These are phyloP conservation scores for Botrytis sinoallii DNA, from an alignment of 2,329 filamentous ascomycete genomes.

Conservation along the genomic window DNA sequence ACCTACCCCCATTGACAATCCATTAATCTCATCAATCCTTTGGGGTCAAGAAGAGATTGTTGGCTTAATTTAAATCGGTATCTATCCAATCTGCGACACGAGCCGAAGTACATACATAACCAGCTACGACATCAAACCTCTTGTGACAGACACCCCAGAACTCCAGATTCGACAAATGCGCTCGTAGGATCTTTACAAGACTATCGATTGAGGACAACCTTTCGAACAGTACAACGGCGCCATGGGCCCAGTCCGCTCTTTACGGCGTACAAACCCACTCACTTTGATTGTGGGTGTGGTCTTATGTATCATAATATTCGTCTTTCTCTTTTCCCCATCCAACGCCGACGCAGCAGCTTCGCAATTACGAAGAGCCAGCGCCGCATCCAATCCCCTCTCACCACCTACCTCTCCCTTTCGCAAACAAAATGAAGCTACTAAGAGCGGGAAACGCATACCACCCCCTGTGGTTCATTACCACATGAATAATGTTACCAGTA, in stretches of 20 bases:
- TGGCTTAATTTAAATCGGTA: not conserved
- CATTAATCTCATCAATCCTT: not conserved
- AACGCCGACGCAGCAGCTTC: constrained; percentile 47
- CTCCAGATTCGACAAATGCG: constrained; percentile 28
- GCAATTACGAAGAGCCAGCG: constrained; percentile 49
- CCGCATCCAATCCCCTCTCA: constrained; percentile 68
- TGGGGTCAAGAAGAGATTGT: not conserved
- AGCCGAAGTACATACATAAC: not conserved
- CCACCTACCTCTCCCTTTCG: constrained; percentile 72
- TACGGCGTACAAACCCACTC: constrained; percentile 76
- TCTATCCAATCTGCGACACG: constrained; percentile 9
- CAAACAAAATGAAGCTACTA: constrained; percentile 56
- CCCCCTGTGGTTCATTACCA: constrained; percentile 91
- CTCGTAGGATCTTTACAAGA: constrained; percentile 18
- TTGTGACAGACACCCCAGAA: not conserved
- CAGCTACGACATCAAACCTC: not conserved
- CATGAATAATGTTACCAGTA: constrained; percentile 90
- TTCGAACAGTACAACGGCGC: constrained; percentile 33
- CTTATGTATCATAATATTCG: constrained; percentile 69
- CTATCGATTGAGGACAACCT: constrained; percentile 34
- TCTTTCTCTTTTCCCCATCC: constrained; percentile 57
- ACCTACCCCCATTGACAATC: not conserved
- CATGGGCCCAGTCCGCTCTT: constrained; percentile 62
- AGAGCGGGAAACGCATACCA: constrained; percentile 53
- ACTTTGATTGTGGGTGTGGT: constrained; percentile 70